These are phyloP conservation scores for Petunia hybrid DNA, from an alignment of 305 asterid genomes.

Conservation along the genomic window DNA sequence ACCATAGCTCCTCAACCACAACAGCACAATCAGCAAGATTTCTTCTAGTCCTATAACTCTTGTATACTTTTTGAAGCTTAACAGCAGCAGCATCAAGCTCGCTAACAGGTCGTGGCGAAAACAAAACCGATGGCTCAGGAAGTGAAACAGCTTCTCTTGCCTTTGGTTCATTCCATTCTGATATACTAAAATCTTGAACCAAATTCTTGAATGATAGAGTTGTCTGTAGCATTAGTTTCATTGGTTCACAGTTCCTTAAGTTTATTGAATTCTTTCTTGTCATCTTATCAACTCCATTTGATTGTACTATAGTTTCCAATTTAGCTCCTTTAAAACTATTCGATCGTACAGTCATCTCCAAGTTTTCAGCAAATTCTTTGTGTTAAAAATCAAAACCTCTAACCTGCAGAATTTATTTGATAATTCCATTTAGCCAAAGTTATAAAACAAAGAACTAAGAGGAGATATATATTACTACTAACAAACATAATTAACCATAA, in stretches of 20 bases:
- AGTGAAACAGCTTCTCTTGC: conserved; percentile 37
- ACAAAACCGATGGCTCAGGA: conserved; percentile 64
- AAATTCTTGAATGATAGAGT: conserved; percentile 71
- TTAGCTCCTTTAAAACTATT: conserved; percentile 45
- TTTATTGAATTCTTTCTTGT: conserved; percentile 61
- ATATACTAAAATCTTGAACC: conserved; percentile 41
- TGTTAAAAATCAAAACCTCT: conserved; percentile 4
- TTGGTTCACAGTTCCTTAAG: conserved; percentile 65
- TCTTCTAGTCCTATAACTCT: conserved; percentile 87
- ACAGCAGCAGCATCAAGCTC: conserved; percentile 95
- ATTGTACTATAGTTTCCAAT: conserved; percentile 41
- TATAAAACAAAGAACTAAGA: background rate
- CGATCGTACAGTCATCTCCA: conserved; percentile 47
- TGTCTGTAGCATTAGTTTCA: conserved; percentile 54
- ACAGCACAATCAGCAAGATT: conserved; percentile 98
- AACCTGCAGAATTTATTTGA: conserved; percentile 39
- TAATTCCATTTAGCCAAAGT: conserved; percentile 4
- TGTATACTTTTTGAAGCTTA: conserved; percentile 90
- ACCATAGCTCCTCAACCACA: conserved; percentile 97
- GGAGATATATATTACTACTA: background rate
- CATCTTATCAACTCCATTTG: conserved; percentile 43
- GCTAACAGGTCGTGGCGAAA: conserved; percentile 70
- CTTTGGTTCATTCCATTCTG: conserved; percentile 36
- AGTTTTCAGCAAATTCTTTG: conserved; percentile 22
- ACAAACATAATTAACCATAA: background rate